These are phyloP conservation scores for Chimonanthus praecox DNA, from an alignment of 164 flowering plant species.

Conservation along the genomic window DNA sequence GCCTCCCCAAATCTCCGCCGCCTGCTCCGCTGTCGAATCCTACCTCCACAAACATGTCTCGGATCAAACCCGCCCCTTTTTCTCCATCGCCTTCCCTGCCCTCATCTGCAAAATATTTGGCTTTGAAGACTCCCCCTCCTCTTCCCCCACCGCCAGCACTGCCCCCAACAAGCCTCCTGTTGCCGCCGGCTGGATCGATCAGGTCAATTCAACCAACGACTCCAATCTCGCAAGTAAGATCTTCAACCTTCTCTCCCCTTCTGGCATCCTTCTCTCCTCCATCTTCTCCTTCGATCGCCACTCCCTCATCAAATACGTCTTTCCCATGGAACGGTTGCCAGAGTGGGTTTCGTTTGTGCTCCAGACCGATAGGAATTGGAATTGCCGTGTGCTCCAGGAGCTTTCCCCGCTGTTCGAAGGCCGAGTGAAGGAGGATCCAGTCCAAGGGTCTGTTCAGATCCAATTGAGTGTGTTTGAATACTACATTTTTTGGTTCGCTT, in stretches of 20 bases:
- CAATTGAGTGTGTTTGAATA: slow-evolving; percentile 81
- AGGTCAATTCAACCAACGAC: slow-evolving; percentile 30
- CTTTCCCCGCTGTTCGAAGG: slow-evolving; percentile 55
- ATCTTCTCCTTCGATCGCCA: slow-evolving; percentile 56
- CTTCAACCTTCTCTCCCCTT: slow-evolving; percentile 57
- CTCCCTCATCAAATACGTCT: slow-evolving; percentile 62
- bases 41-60: slow-evolving; percentile 53
- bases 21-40: slow-evolving; percentile 51
- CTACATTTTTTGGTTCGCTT: slow-evolving; percentile 87
- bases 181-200: slow-evolving; percentile 58
- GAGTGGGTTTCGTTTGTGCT: slow-evolving; percentile 65
- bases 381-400: slow-evolving; percentile 39
- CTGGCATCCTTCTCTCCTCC: slow-evolving; percentile 45
- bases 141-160: neutral
- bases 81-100: slow-evolving; percentile 69
- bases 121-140: slow-evolving; percentile 39
- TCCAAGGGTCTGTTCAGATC: slow-evolving; percentile 43
- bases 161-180: slow-evolving; percentile 10
- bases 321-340: slow-evolving; percentile 75
- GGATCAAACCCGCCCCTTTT: slow-evolving; percentile 73
- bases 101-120: slow-evolving; percentile 73
- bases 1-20: slow-evolving; percentile 44
- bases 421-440: slow-evolving; percentile 41
- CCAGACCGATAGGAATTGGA: slow-evolving; percentile 24
- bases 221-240: slow-evolving; percentile 27